Base-by-base conservation (phyloP, 305 asterid genomes). In the Petunia hybrid region DNA sequence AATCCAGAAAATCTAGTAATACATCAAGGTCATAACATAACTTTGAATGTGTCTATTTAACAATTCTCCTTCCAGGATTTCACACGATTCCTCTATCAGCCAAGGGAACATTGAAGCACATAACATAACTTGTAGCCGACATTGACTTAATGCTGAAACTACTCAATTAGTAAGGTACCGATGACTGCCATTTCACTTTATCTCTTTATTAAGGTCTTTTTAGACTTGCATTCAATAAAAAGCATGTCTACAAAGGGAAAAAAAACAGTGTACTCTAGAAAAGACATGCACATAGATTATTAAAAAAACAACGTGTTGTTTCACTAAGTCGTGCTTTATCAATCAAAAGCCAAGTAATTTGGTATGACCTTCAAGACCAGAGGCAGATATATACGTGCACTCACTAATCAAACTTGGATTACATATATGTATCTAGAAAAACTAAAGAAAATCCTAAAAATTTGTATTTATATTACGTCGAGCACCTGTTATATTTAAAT, bases 291-390 rank as follows among this genome's bases (percentile, higher is more conserved):
- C 31, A 53, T 36, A 38, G 36, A 51, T 53, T 35, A 2, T 14
- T 22, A 8, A 67, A 65, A n/a, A 6, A 36, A n/a, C n/a, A n/a
- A n/a, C 46, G 3, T 73, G 62, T 51, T 13, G 63, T 51, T 14
- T 3, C 6, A 36, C 63, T 12, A 35, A 36, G 51, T 73, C 78
- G 13, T 6, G 42, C 6, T 74, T 13, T 7, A 8, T 63, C 13
- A 53, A 36, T 74, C 36, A 74, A 36, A 73, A 73, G 31, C 4
- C 13, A 46, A 12, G 45, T 46, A 13, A 35, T n/a, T 35, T 73
- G 78, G 59, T 73, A 51, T 12, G 61, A 73, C 78, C 63, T 73
- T n/a, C 31, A 63, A 53, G n/a, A 53, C 36, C 48, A 36, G 36
- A 36, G 4, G 48, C 1, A 12, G 13, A 73, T 73, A 48, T 36